Base-by-base conservation (phyloP, 306 rosid genomes). In the Gynostemma pentaphyllum region DNA sequence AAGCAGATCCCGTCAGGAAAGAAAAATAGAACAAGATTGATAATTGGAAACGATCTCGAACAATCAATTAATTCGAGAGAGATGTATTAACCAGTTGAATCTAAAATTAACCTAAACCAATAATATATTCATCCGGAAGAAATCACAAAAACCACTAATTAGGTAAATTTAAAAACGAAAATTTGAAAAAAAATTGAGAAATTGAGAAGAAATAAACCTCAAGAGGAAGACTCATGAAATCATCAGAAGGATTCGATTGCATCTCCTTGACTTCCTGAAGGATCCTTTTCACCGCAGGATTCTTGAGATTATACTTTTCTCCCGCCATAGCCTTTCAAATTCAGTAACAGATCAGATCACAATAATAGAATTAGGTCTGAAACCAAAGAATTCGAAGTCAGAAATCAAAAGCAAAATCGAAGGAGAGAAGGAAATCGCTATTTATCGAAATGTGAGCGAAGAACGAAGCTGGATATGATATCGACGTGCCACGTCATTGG, bases 191-290 rank as follows among this genome's bases (percentile, higher is more conserved):
- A 19, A n/a, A n/a, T n/a, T 14, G 36, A 18, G 1, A 30, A 1
- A 19, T 1, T 11, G 7, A 34, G 6, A 32, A 11, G 39, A n/a
- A 10, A 12, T 34, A 1, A 29, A 89, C 98, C 98, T 92, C 98
- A 23, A 92, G 88, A 51, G 98, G 98, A 1, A 92, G 80, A 74
- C 98, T 92, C 88, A 79, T 88, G 90, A 84, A 92, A 83, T 92
- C 96, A 51, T 88, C 87, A 59, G 95, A 84, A 71, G 95, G 96
- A 62, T 86, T 88, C 3, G 96, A 84, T 18, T 92, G 96, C 95
- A 92, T 82, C 80, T 92, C 96, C 76, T 88, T 92, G 26, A 86
- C 75, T 83, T 92, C 98, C 81, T 84, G 98, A 1, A 92, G 88
- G 72, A 88, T 92, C 70, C 98, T 78, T 81, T 92, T 92, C 60